Evolutionary conservation across 345 rosid species (phyloP), one percentile per base, ranked within the genome.

Genomic region (Populus euphratica): DNA sequence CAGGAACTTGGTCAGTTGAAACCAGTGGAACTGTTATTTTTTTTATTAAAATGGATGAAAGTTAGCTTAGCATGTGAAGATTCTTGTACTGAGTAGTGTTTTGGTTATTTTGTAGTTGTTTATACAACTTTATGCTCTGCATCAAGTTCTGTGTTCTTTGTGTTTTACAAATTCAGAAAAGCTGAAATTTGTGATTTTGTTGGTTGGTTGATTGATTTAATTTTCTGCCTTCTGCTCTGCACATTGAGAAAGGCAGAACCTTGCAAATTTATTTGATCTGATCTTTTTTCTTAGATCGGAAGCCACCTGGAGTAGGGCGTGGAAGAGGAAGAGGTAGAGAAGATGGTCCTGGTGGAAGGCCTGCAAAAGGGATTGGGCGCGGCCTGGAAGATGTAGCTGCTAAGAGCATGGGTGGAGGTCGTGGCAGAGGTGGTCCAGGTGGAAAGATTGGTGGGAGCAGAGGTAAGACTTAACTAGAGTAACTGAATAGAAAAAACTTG

Each of bases 291-390:
- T 12, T 82, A 92, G 97, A 92, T 84, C 90, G 94, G 73, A 92
- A 74, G 82, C 94, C 97, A 61, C 94, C 97, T 76, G 94, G 92
- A 1, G 89, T 92, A 1, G 91, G 94, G 27, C 94, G 93, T 47
- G 97, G 97, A 77, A 87, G 94, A 84, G 97, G 94, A 69, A 89
- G 97, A 79, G 94, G 97, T 27, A 88, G 97, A 86, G 97, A 90
- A 67, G 94, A 92, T 35, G 91, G 86, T 74, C 66, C 88, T 31
- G 87, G 92, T 77, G 92, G 91, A 76, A 88, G 92, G 81, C 88
- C 82, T 74, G 69, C 86, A 52, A 90, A 83, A 81, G 94, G 92
- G 68, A 83, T 85, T 52, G 92, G 97, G 39, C 91, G 91, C 78
- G 92, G 93, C 20, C 83, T 92, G 33, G 97, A 92, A 76, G 97